Base-by-base conservation (phyloP, 2,329 filamentous ascomycete species). In the Aureobasidium sp. region DNA sequence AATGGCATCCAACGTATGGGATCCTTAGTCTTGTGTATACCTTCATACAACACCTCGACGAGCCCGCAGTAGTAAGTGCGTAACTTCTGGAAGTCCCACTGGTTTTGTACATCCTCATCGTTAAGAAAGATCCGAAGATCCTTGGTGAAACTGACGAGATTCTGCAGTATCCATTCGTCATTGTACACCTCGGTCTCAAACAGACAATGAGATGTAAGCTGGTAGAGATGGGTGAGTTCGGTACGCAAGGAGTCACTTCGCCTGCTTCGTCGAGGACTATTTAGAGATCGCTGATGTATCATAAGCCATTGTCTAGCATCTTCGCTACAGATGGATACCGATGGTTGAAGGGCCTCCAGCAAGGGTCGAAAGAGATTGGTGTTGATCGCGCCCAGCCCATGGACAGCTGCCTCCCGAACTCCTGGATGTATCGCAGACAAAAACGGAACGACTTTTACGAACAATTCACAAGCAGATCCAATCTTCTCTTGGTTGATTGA, bases 1-100 rank as follows among this genome's bases (percentile, higher is more conserved):
- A 99, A 99, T 0, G 94, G 92, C 85, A 99, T 94, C 93, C 94
- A 99, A 36, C 91, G 84, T 5, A 90, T 87, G 1, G 91, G 89
- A 63, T 97, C 90, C 64, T 86, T 86, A 0, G 91, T 91, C 57
- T 87, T 84, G 67, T 93, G 94, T 68, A 97, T 91, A 6, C 90
- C 91, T 67, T 96, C 90, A 66, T 96, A 99, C 0, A 99, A 78
- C 63, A 92, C 90, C 71, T 99, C 93, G 75, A 97, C 87, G 44
- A 99, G 77, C 0, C 93, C 92, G 72, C 95, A 99, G 72, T 96
- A 99, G 71, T 97, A 91, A 2, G 90, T 90, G 47, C 94, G 85
- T 36, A 99, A 79, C 67, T 90, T 93, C 69, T 97, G 91, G 67
- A 96, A 97, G 64, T 92, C 90, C 85, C 91, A 93, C 69, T 99